Evolutionary conservation across 257 asterid genomes (phyloP).

Genomic region (Nicotiana benthamiana): DNA sequence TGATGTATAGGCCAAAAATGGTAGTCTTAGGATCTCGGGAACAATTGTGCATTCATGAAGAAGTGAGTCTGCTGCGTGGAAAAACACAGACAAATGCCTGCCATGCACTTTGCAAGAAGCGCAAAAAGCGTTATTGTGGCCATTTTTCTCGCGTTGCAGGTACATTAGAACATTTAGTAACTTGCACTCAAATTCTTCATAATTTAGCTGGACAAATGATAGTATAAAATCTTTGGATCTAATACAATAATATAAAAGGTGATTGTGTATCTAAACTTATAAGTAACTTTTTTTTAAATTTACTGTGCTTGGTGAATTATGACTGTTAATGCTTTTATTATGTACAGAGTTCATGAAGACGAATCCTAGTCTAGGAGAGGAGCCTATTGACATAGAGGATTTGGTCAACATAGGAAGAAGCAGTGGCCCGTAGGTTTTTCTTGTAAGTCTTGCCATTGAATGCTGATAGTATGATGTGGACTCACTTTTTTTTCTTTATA

Average conservation of each 20-base stretch:
- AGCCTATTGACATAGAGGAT: conserved; percentile 96
- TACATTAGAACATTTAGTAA: conserved; percentile 11
- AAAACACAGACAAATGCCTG: conserved; percentile 93
- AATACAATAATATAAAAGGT: neutral
- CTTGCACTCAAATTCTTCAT: neutral
- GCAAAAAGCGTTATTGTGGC: conserved; percentile 57
- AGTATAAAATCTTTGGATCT: neutral
- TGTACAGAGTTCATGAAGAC: conserved; percentile 53
- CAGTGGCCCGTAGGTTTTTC: conserved; percentile 73
- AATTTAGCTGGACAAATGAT: neutral
- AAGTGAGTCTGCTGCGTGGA: conserved; percentile 77
- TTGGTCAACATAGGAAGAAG: conserved; percentile 85
- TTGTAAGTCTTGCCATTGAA: conserved; percentile 6
- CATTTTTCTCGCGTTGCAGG: conserved; percentile 83
- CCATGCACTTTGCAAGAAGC: conserved; percentile 71
- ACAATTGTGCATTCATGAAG: conserved; percentile 91
- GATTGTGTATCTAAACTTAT: neutral
- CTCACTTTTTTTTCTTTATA: conserved; percentile 29
- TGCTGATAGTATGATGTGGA: conserved; percentile 11
- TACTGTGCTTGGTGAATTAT: neutral
- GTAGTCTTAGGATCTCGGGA: conserved; percentile 94
- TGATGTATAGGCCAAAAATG: conserved; percentile 87
- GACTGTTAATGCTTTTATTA: neutral
- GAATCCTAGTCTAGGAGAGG: conserved; percentile 77
- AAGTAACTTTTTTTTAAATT: neutral